Base-by-base conservation (phyloP, 306 rosid genomes). In the Lathyrus tuberosus region DNA sequence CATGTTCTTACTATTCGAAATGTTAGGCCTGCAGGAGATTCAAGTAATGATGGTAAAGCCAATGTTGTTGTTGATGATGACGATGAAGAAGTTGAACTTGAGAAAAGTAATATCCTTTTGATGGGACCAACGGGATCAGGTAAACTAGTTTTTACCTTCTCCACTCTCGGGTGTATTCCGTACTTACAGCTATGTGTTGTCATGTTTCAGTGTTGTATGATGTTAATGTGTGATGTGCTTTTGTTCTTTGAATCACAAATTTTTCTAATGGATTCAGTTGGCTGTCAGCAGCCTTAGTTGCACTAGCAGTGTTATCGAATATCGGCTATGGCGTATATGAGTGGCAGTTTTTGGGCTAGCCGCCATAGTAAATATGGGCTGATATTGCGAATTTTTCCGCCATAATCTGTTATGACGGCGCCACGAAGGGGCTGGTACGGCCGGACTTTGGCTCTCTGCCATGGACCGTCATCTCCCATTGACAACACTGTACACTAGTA, bases 101-200 rank as follows among this genome's bases (percentile, higher is more conserved):
- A 91, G 85, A 95, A 91, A 78, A 95, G 97, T 75, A 95, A 95
- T 82, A 95, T 95, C 65, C 99, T 95, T 73, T 78, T 95, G 38
- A 84, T 91, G 97, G 99, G 99, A 52, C 99, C 99, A 68, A 95
- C 99, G 31, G 99, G 99, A 71, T 95, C 97, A 86, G 99, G 99
- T 95, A 86, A 85, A 66, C 59, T 62, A 46, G 44, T 65, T 59
- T 61, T 68, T 65, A 49, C 73, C 70, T 65, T 70, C 40, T 59
- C 38, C 18, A 47, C 56, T 14, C 49, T 60, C 14, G 5, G 6
- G 31, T 52, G 70, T 16, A 51, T 5, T 30, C 3, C 14, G 33
- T 26, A 63, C 17, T 15, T 44, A 4, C 37, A 17, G 49, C 62
- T 28, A 10, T 65, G 52, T 54, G 5, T 11, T 58, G 37, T 14